Conservation (phyloP, 331 rosid genomes). For the Spiraea crenata region DNA sequence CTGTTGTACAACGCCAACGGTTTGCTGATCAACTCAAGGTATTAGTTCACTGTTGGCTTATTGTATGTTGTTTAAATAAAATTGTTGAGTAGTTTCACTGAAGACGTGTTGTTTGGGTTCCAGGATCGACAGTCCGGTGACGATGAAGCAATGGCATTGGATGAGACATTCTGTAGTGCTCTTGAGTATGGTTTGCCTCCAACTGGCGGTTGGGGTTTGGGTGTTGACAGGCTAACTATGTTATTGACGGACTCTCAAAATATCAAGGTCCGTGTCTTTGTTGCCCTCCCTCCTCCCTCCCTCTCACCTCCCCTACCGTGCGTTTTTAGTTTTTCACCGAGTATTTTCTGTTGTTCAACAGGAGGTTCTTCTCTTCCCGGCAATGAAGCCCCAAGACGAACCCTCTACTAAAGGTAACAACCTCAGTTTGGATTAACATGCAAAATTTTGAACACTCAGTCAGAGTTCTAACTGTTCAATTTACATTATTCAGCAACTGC, state of each 20-base stretch:
- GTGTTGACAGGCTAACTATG: slow-evolving; percentile 74
- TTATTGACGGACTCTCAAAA: slow-evolving; percentile 82
- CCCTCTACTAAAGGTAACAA: too few species aligned
- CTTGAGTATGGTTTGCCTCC: slow-evolving; percentile 98
- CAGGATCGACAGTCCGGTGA: slow-evolving; percentile 97
- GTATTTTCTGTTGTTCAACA: slow-evolving; percentile 17
- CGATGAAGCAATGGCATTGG: slow-evolving; percentile 94
- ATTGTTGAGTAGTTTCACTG: background rate
- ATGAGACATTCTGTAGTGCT: slow-evolving; percentile 86
- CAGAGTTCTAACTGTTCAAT: too few species aligned
- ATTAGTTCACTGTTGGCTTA: slow-evolving; percentile 7
- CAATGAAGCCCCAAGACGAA: slow-evolving; percentile 24
- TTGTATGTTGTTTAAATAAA: background rate
- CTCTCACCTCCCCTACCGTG: background rate
- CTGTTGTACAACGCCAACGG: slow-evolving; percentile 80
- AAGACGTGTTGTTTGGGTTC: slow-evolving; percentile 15
- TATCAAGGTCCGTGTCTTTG: slow-evolving; percentile 44
- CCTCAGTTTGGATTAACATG: too few species aligned
- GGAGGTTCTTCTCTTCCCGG: slow-evolving; percentile 54
- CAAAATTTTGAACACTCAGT: too few species aligned
- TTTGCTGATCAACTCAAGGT: slow-evolving; percentile 94
- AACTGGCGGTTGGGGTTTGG: slow-evolving; percentile 56
- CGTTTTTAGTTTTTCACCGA: background rate
- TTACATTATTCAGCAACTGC: too few species aligned
- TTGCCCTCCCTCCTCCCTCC: background rate